Evolutionary conservation across 1,284 basidiomycete species (phyloP).

Genomic region (Ustilago trichophora): DNA sequence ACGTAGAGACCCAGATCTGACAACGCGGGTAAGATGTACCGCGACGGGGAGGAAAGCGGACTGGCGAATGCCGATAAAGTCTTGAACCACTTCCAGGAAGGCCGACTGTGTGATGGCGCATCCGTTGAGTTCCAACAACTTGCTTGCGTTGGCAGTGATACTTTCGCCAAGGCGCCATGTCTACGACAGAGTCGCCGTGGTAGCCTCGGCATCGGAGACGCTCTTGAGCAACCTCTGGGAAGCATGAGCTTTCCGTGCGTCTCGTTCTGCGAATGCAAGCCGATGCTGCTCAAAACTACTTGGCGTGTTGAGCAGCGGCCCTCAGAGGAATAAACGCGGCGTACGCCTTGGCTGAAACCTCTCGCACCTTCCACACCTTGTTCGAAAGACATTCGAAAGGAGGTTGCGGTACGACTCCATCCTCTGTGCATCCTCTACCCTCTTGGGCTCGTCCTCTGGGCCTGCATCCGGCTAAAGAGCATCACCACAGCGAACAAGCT

Average conservation of each 20-base stretch:
- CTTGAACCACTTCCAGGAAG: conserved; percentile 47
- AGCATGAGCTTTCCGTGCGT: conserved; percentile 52
- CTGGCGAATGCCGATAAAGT: conserved; percentile 18
- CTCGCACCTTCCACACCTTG: conserved; percentile 54
- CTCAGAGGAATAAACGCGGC: conserved; percentile 34
- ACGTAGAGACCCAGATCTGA: conserved; percentile 19
- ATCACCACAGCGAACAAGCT: conserved; percentile 57
- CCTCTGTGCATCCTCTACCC: conserved; percentile 11
- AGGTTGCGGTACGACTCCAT: conserved; percentile 16
- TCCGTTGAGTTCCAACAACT: conserved; percentile 32
- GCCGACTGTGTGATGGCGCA: conserved; percentile 49
- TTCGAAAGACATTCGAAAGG: conserved; percentile 44
- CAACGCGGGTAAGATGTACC: conserved; percentile 10
- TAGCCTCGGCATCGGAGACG: conserved; percentile 21
- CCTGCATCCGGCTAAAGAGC: conserved; percentile 54
- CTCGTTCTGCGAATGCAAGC: conserved; percentile 45
- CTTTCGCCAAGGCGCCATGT: conserved; percentile 10
- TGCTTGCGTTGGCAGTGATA: conserved; percentile 14
- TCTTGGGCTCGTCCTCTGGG: conserved; percentile 26
- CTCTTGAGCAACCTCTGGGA: conserved; percentile 32
- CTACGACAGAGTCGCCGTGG: conserved; percentile 6
- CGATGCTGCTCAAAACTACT: conserved; percentile 7
- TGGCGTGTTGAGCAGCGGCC: conserved; percentile 7
- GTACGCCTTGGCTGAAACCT: conserved; percentile 43
- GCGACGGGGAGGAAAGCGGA: conserved; percentile 14